Evolutionary conservation across 1,284 basidiomycete species (phyloP), one percentile per base, ranked within the genome.

Genomic region (Coriolopsis trogii): DNA sequence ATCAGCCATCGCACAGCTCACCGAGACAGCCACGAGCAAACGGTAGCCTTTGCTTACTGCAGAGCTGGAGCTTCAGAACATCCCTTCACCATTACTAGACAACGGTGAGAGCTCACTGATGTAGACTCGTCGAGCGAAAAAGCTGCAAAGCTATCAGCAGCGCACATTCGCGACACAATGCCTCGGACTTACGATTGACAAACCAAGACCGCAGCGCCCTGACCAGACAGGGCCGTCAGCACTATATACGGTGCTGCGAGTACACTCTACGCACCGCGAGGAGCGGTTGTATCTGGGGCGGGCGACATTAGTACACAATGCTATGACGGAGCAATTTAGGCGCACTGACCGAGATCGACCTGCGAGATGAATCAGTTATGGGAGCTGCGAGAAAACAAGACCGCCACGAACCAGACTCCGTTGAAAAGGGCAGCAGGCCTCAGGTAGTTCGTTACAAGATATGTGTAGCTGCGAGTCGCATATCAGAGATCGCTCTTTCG

Each of bases 381-480:
- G 10, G 3, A 31, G 24, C 7, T 40, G 7, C 6, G 13, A 6
- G 6, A 13, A 26, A 8, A n/a, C 1, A 16, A n/a, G n/a, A n/a
- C n/a, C n/a, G 15, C 23, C 3, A 21, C 46, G n/a, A 6, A 47
- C 46, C 46, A 47, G 25, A 39, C 40, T 10, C 37, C 37, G 15
- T 30, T 25, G 10, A 47, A n/a, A 1, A 47, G 29, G 10, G 39
- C 33, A 3, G 21, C n/a, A 18, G 50, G 50, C 5, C 29, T 28
- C 26, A 41, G 37, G 23, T 46, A 46, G 33, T 42, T 34, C 18
- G 38, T 29, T 2, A 51, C 44, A 25, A 51, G 40, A 13, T 51
- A 51, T 20, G 24, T 16, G 21, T 51, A 51, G 33, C 50, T 51
- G 29, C 6, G 16, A 18, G 9, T 8, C 10, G 24, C 10, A 3